These are phyloP conservation scores for Hypomontagnella submonticulosa DNA, from an alignment of 495 filamentous ascomycete species.

Conservation along the genomic window DNA sequence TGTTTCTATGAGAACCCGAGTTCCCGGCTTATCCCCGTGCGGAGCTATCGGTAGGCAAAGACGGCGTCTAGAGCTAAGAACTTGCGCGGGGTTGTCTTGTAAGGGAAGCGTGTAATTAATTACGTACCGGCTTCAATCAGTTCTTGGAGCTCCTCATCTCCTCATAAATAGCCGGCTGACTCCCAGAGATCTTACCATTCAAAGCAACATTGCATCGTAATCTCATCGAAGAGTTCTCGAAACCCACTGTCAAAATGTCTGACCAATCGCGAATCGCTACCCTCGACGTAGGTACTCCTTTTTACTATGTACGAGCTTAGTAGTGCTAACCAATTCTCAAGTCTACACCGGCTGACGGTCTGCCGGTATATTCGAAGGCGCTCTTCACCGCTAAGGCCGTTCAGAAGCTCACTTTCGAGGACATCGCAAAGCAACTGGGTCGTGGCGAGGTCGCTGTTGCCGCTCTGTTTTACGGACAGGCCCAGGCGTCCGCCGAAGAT, in stretches of 20 bases:
- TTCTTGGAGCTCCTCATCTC: slow-evolving; percentile 13
- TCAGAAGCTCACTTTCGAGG: slow-evolving; percentile 80
- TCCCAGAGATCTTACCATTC: not conserved
- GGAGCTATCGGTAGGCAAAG: slow-evolving; percentile 22
- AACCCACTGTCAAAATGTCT: slow-evolving; percentile 44
- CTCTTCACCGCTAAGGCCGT: slow-evolving; percentile 88
- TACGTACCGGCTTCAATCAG: slow-evolving; percentile 27
- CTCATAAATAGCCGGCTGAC: slow-evolving; percentile 15
- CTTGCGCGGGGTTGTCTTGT: slow-evolving; percentile 40
- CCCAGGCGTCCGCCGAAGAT: slow-evolving; percentile 81
- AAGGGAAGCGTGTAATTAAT: slow-evolving; percentile 24
- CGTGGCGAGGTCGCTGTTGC: slow-evolving; percentile 92
- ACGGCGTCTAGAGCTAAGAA: slow-evolving; percentile 30
- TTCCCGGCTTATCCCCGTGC: slow-evolving; percentile 49
- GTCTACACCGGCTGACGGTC: slow-evolving; percentile 57
- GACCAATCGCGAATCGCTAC: slow-evolving; percentile 46
- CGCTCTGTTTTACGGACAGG: slow-evolving; percentile 95
- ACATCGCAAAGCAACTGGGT: slow-evolving; percentile 78
- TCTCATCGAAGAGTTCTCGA: slow-evolving; percentile 9
- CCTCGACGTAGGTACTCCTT: slow-evolving; percentile 49
- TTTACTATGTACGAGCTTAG: not conserved
- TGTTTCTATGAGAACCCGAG: slow-evolving; percentile 35
- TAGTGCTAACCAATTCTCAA: slow-evolving; percentile 37
- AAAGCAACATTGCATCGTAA: not conserved
- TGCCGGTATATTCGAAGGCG: slow-evolving; percentile 74